Evolutionary conservation across 306 rosid genomes (phyloP).

Genomic region (Fragaria iinumae): DNA sequence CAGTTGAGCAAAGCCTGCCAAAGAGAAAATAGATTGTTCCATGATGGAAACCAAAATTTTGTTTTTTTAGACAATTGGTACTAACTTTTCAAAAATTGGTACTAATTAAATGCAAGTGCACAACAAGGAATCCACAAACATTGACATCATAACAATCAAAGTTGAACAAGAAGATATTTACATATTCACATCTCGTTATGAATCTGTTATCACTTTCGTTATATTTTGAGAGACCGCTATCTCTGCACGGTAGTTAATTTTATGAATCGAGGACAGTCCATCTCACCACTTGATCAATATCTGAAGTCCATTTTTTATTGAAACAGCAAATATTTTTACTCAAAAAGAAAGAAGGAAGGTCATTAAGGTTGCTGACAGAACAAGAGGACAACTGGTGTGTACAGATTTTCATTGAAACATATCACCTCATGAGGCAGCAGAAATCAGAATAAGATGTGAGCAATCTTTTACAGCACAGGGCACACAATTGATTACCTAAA

Average conservation of each 20-base stretch:
- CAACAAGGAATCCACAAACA: not conserved
- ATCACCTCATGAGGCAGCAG: not conserved
- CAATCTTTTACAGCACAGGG: not conserved
- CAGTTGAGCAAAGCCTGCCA: constrained; percentile 80
- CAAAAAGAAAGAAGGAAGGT: not conserved
- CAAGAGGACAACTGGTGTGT: not conserved
- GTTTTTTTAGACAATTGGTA: not conserved
- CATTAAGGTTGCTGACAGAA: not conserved
- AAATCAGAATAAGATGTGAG: not conserved
- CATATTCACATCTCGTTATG: not conserved
- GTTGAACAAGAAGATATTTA: not conserved
- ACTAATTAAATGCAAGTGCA: not conserved
- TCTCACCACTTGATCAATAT: not conserved
- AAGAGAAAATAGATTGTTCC: constrained; percentile 7
- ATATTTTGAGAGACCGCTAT: not conserved
- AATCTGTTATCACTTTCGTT: not conserved
- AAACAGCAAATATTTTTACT: not conserved
- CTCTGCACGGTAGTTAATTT: not conserved
- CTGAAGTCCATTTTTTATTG: not conserved
- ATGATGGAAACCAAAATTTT: not conserved
- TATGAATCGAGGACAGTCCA: not conserved
- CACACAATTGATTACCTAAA: not conserved
- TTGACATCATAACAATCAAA: constrained; percentile 3
- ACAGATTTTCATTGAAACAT: not conserved
- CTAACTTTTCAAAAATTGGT: not conserved